These are phyloP conservation scores for Naegleria lovaniensis DNA, from an alignment of 208 protist species.

Conservation along the genomic window DNA sequence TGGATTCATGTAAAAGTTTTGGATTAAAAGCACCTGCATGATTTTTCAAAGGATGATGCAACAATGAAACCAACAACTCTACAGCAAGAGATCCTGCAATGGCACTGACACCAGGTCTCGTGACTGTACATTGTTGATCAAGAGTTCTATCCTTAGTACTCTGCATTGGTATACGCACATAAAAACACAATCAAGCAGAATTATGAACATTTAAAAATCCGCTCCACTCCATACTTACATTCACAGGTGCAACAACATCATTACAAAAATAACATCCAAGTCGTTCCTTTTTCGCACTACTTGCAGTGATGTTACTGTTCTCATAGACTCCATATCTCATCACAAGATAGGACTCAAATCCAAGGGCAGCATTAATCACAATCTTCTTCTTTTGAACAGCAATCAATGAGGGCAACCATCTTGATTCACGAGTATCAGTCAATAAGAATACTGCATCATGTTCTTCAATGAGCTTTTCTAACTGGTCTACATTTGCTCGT, in stretches of 20 bases:
- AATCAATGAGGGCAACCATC: constrained; percentile 94
- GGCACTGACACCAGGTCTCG: constrained; percentile 77
- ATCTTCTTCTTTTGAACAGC: constrained; percentile 66
- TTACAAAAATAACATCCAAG: constrained; percentile 98
- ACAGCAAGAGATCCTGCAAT: constrained; percentile 83
- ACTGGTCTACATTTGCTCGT: constrained; percentile 46
- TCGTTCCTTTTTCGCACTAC: background rate
- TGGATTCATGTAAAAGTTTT: background rate
- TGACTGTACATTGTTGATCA: constrained; percentile 98
- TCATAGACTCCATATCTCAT: constrained; percentile 86
- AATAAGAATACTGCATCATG: constrained; percentile 95
- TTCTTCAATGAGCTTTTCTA: constrained; percentile 64
- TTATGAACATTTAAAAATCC: no score
- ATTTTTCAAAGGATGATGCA: constrained; percentile 77
- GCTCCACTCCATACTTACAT: constrained; percentile 44
- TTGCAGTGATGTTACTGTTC: background rate
- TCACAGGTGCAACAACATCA: constrained; percentile 80
- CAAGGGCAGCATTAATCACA: constrained; percentile 89
- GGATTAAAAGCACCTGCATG: constrained; percentile 53
- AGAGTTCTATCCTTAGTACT: constrained; percentile 84
- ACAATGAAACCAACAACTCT: constrained; percentile 80
- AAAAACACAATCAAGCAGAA: no score
- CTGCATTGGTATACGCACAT: constrained; percentile 17
- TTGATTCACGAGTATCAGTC: constrained; percentile 87
- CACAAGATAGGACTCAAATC: constrained; percentile 94